phyloP scores from a whole-genome alignment of 352 stramenopile genomes.

The Thraustochytrium sp. region DNA sequence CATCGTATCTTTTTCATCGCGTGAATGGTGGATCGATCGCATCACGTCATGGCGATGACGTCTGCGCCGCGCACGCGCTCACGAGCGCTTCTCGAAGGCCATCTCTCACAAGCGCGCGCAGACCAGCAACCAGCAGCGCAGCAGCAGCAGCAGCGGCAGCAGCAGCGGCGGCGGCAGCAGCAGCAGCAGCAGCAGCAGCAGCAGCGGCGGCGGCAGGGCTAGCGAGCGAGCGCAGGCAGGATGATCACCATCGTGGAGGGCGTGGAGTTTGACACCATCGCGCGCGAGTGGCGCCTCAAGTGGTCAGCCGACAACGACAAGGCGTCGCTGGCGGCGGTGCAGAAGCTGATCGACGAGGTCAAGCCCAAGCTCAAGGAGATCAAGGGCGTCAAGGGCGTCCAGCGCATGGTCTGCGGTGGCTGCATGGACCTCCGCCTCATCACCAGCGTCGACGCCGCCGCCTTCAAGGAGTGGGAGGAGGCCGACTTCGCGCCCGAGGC shows the following conservation, averaged over 20 bases:
- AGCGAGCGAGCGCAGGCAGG: too few species aligned
- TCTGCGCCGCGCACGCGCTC: too few species aligned
- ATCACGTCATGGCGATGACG: too few species aligned
- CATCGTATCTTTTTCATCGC: too few species aligned
- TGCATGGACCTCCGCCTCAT: conserved; percentile 69
- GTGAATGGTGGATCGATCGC: too few species aligned
- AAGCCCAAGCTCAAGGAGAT: background rate
- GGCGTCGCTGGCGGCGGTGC: conserved; percentile 23
- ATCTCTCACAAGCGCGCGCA: too few species aligned
- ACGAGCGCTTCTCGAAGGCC: too few species aligned
- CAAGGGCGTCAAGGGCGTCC: conserved; percentile 52
- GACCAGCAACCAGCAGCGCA: too few species aligned
- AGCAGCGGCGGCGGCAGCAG: too few species aligned
- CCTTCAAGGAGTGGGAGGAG: conserved; percentile 61
- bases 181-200: too few species aligned
- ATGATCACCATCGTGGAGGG: background rate
- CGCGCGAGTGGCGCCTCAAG: conserved; percentile 40
- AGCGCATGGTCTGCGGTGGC: conserved; percentile 61
- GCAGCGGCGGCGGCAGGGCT: too few species aligned
- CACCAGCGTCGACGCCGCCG: conserved; percentile 56
- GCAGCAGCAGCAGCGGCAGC: too few species aligned
- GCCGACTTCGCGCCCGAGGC: conserved; percentile 57
- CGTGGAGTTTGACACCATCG: conserved; percentile 38
- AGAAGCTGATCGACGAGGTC: conserved; percentile 2
- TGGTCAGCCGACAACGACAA: conserved; percentile 36